A percentile compares a stretch with the other conserved stretches of the same genome.
Evolutionary conservation across 805 yeast species (phyloP).

Genomic region (Dipodascus albidus): DNA sequence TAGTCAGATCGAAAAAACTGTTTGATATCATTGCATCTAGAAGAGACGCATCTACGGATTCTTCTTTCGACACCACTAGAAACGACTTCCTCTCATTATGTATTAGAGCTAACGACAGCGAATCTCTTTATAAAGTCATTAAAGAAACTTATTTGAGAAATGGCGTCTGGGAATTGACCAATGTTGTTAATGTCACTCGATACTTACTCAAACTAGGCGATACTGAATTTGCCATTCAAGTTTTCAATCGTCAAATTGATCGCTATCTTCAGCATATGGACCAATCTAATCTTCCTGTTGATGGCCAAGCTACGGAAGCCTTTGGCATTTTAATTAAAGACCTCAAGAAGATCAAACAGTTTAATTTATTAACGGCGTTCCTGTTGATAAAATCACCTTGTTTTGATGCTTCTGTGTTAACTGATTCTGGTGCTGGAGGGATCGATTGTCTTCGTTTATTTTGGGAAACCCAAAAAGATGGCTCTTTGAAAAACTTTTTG

Average conservation of each 20-base stretch:
- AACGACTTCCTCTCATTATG: conserved; percentile 16
- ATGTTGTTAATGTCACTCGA: conserved; percentile 14
- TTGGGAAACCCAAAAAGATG: conserved; percentile 13
- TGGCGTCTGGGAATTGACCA: conserved; percentile 22
- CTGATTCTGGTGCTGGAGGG: conserved; percentile 10
- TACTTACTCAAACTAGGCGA: conserved; percentile 10
- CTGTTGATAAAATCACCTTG: conserved; percentile 10
- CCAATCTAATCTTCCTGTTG: neutral
- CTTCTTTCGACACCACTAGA: conserved; percentile 15
- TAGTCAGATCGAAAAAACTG: conserved; percentile 20
- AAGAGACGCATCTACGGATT: conserved; percentile 3
- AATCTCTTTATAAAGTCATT: conserved; percentile 18
- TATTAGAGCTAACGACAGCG: conserved; percentile 10
- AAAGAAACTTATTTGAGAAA: conserved; percentile 20
- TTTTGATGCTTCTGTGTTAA: conserved; percentile 10
- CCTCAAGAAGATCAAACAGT: conserved; percentile 3
- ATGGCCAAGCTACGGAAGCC: neutral
- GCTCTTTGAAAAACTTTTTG: conserved; percentile 8
- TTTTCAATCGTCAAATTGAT: conserved; percentile 19
- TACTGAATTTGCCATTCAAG: conserved; percentile 19
- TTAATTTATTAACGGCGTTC: conserved; percentile 11
- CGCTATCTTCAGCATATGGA: conserved; percentile 5
- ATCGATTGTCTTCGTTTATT: conserved; percentile 12
- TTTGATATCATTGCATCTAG: conserved; percentile 18
- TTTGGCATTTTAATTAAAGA: conserved; percentile 1